These are phyloP conservation scores for Xanthoparmelia taractica DNA, from an alignment of 495 filamentous ascomycete species.

Conservation along the genomic window DNA sequence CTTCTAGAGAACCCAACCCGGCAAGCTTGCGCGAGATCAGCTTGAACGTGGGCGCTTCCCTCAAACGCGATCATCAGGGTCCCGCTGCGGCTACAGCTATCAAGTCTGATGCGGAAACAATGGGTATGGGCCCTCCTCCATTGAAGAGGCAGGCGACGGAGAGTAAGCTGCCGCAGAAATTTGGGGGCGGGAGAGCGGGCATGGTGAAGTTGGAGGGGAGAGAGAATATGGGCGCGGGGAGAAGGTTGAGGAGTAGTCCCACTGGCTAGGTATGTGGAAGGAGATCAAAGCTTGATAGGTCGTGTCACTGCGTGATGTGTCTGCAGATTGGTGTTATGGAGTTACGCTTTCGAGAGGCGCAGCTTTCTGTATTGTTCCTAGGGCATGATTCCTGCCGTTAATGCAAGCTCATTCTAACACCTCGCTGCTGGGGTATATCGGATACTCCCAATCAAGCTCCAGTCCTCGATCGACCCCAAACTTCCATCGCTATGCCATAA, in stretches of 20 bases:
- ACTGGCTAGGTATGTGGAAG: slow-evolving; percentile 1
- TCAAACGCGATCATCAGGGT: slow-evolving; percentile 16
- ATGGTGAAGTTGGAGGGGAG: slow-evolving; percentile 24
- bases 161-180: slow-evolving; percentile 28
- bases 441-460: too few species aligned
- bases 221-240: slow-evolving; percentile 25
- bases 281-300: background rate
- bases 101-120: slow-evolving; percentile 13
- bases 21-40: slow-evolving; percentile 23
- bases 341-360: background rate
- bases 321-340: background rate
- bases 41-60: slow-evolving; percentile 19
- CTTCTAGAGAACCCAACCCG: slow-evolving; percentile 13
- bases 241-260: slow-evolving; percentile 30
- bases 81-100: slow-evolving; percentile 1
- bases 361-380: background rate
- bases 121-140: slow-evolving; percentile 23
- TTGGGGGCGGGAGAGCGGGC: slow-evolving; percentile 16
- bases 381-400: background rate
- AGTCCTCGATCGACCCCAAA: background rate
- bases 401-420: background rate
- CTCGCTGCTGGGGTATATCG: background rate
- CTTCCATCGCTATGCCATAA: slow-evolving; percentile 26
- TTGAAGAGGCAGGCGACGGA: slow-evolving; percentile 28
- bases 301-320: background rate